Percentiles rank a stretch among this genome's conserved stretches.
phyloP scores from a whole-genome alignment of 108 stramenopile species.

The Cyclotella choctawhatcheeana region DNA sequence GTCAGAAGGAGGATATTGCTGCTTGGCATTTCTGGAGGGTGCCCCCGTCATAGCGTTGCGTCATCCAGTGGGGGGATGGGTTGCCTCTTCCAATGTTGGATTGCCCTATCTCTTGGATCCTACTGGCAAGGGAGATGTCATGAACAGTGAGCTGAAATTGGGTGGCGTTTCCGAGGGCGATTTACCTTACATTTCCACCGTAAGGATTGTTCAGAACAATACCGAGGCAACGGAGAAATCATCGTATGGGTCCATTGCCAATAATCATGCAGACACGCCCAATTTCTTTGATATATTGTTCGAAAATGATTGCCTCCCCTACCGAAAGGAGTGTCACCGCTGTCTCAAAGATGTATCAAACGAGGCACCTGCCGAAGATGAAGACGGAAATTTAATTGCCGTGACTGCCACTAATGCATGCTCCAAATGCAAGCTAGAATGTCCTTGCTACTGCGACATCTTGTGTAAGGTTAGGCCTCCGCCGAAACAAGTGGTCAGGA shows the following conservation, averaged over 20 bases:
- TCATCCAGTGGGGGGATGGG: constrained; percentile 47
- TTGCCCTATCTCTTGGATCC: background rate
- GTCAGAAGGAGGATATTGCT: constrained; percentile 50
- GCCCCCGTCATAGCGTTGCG: constrained; percentile 46
- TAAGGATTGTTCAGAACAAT: constrained; percentile 36
- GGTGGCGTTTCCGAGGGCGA: constrained; percentile 34
- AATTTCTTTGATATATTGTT: constrained; percentile 62
- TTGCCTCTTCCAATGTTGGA: background rate
- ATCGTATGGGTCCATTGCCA: background rate
- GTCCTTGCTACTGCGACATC: constrained; percentile 53
- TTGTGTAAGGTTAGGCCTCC: constrained; percentile 57
- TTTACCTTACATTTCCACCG: constrained; percentile 51
- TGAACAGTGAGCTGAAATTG: constrained; percentile 11
- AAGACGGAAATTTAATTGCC: background rate
- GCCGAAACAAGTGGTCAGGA: constrained; percentile 36
- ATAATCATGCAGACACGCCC: constrained; percentile 35
- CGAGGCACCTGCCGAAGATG: constrained; percentile 14
- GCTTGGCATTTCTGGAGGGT: constrained; percentile 32
- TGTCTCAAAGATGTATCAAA: constrained; percentile 50
- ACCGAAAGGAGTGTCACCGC: constrained; percentile 44
- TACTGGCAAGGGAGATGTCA: background rate
- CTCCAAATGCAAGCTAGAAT: constrained; percentile 41
- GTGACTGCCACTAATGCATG: constrained; percentile 28
- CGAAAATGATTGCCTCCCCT: constrained; percentile 56
- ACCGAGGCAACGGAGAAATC: constrained; percentile 5